Evolutionary conservation across 1,284 basidiomycete genomes (phyloP).

Genomic region (Phlebopus sp.): DNA sequence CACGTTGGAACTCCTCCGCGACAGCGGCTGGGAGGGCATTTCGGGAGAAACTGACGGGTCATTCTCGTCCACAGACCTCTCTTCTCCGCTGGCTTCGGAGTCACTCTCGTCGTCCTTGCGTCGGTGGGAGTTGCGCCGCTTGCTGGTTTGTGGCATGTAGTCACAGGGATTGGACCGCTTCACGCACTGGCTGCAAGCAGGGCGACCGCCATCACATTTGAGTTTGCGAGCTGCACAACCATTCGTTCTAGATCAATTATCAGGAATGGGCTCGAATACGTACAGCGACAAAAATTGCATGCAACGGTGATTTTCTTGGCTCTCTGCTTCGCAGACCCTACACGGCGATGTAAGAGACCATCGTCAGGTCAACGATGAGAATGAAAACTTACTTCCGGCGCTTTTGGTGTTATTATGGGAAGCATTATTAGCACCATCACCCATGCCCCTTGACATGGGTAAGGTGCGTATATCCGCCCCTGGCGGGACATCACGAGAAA

Average conservation of each 20-base stretch:
- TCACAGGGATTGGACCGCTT: slow-evolving; percentile 75
- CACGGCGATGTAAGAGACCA: slow-evolving; percentile 3
- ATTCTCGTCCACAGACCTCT: slow-evolving; percentile 52
- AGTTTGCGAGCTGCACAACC: slow-evolving; percentile 65
- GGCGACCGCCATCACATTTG: slow-evolving; percentile 79
- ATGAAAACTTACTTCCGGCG: slow-evolving; percentile 28
- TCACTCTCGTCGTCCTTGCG: slow-evolving; percentile 63
- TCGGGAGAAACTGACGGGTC: slow-evolving; percentile 68
- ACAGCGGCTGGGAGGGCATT: slow-evolving; percentile 52
- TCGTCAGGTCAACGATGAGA: slow-evolving; percentile 6
- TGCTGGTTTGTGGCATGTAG: slow-evolving; percentile 67
- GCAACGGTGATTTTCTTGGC: slow-evolving; percentile 81
- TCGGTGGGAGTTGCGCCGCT: slow-evolving; percentile 60
- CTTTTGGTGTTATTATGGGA: slow-evolving; percentile 27
- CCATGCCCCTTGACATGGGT: slow-evolving; percentile 38
- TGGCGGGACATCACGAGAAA: slow-evolving; percentile 45
- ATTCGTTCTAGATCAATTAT: slow-evolving; percentile 21
- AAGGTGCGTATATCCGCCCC: slow-evolving; percentile 41
- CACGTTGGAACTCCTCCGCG: slow-evolving; percentile 60
- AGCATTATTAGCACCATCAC: slow-evolving; percentile 27
- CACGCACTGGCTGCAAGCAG: slow-evolving; percentile 73
- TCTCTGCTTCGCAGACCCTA: slow-evolving; percentile 50
- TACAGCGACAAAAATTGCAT: slow-evolving; percentile 83
- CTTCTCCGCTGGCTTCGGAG: slow-evolving; percentile 60
- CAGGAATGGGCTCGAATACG: slow-evolving; percentile 32